Evolutionary conservation across 352 stramenopile genomes (phyloP), one percentile per base, ranked within the genome.

Genomic region (Pythium insidiosum): DNA sequence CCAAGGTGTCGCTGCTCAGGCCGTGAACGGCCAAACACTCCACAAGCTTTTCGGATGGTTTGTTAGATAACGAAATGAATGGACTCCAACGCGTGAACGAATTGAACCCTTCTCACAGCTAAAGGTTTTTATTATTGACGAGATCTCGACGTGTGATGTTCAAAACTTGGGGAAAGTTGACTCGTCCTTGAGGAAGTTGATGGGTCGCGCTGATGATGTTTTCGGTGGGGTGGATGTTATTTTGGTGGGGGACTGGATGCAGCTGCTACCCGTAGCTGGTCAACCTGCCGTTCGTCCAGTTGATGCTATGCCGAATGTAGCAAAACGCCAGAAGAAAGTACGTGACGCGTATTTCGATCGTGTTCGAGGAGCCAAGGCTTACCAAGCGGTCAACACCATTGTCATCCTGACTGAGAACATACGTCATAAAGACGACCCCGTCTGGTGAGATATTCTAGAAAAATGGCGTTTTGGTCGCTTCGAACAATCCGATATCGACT

Each of bases 161-260:
- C 19, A 19, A 11, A 28, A 50, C 1, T 12, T 56, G 6, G 48
- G 40, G 0, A 41, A 35, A 15, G 38, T 61, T 11, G 53, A 61
- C 37, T 5, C 30, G 0, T 50, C 21, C 6, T 20, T 56, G 4
- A 30, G 47, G 5, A 26, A 41, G n/a, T 18, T 42, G 2, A n/a
- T 35, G 13, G 25, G 24, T n/a, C 10, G 41, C 18, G 28, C 43
- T 11, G n/a, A 6, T 5, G 13, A 29, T 11, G 37, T 34, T 5
- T 61, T 59, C 19, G 39, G 50, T 34, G 48, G 58, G 13, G 23
- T 62, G 21, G 47, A 66, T 24, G 21, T 61, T 15, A 25, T 60
- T 13, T 43, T 66, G 6, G 58, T 52, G 5, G 58, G 58, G 38
- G 58, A 62, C 24, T 66, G 58, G 58, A 19, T 62, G 0, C 52